phyloP scores from a whole-genome alignment of 1,139 yeast genomes.

The Groenewaldozyma auringiensis region DNA sequence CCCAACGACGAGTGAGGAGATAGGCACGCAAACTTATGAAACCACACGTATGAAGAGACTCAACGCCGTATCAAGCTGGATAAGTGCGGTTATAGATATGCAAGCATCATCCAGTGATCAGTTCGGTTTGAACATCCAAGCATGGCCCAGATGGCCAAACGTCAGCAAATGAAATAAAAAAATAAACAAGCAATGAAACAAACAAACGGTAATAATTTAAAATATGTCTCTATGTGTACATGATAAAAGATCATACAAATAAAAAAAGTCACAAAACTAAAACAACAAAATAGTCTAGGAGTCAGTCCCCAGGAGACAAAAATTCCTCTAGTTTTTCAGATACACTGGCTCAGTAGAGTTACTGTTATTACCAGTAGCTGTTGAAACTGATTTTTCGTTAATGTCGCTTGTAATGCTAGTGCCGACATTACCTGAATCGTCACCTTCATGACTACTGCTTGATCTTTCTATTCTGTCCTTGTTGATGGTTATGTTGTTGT shows the following conservation, averaged over 20 bases:
- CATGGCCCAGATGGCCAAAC: background rate
- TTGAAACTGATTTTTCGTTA: background rate
- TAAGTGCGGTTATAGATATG: slow-evolving; percentile 1
- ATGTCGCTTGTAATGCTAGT: background rate
- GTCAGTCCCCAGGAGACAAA: too few relatives aligned
- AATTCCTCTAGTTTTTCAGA: too few relatives aligned
- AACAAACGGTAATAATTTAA: too few relatives aligned
- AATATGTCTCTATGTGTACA: too few relatives aligned
- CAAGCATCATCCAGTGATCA: slow-evolving; percentile 1
- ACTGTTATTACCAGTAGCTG: background rate
- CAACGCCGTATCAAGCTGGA: slow-evolving; percentile 6
- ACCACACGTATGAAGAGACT: background rate
- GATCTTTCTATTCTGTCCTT: background rate
- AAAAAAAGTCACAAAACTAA: too few relatives aligned
- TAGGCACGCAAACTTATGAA: background rate
- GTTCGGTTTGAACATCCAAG: background rate
- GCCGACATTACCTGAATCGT: background rate
- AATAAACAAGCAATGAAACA: background rate
- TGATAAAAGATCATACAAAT: background rate
- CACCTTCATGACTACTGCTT: background rate
- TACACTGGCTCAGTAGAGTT: background rate
- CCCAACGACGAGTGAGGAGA: slow-evolving; percentile 8
- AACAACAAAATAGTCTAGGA: too few relatives aligned
- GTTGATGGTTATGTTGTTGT: background rate
- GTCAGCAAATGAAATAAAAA: too few relatives aligned